These are phyloP conservation scores for Plantago elongata DNA, from an alignment of 257 asterid species.

Conservation along the genomic window DNA sequence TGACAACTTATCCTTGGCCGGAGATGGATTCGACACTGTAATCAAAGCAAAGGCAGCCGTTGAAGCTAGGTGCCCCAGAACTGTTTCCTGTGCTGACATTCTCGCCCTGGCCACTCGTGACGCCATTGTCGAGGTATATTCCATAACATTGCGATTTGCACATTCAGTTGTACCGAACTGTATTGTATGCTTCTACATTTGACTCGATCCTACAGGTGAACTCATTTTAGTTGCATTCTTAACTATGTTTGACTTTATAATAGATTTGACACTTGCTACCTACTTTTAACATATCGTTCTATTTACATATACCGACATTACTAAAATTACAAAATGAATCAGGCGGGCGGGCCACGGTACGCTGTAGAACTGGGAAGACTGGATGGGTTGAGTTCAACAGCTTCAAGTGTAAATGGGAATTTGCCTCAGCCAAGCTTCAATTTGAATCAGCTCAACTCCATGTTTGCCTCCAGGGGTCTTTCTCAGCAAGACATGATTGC, in stretches of 20 bases:
- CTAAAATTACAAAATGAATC: background rate
- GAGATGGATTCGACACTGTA: constrained; percentile 90
- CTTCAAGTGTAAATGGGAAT: constrained; percentile 62
- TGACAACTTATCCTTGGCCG: constrained; percentile 84
- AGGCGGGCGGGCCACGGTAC: constrained; percentile 83
- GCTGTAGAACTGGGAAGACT: constrained; percentile 75
- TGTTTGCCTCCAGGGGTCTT: constrained; percentile 59
- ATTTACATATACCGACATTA: background rate
- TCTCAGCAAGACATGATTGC: constrained; percentile 77
- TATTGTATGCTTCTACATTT: too few species aligned
- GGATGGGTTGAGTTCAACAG: constrained; percentile 66
- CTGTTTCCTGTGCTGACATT: constrained; percentile 91
- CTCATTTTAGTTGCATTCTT: too few species aligned
- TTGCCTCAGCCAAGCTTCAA: constrained; percentile 65
- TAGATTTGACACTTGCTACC: background rate
- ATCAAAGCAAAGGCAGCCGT: constrained; percentile 82
- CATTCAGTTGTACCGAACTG: background rate
- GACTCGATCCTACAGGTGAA: too few species aligned
- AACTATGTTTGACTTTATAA: too few species aligned
- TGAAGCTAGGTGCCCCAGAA: constrained; percentile 57
- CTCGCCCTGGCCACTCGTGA: constrained; percentile 83
- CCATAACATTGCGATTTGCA: too few species aligned
- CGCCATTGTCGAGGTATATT: constrained; percentile 50
- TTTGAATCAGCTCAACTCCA: constrained; percentile 52
- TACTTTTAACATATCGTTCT: background rate